Evolutionary conservation across 1,284 basidiomycete genomes (phyloP).

Genomic region (Athelia sp.): DNA sequence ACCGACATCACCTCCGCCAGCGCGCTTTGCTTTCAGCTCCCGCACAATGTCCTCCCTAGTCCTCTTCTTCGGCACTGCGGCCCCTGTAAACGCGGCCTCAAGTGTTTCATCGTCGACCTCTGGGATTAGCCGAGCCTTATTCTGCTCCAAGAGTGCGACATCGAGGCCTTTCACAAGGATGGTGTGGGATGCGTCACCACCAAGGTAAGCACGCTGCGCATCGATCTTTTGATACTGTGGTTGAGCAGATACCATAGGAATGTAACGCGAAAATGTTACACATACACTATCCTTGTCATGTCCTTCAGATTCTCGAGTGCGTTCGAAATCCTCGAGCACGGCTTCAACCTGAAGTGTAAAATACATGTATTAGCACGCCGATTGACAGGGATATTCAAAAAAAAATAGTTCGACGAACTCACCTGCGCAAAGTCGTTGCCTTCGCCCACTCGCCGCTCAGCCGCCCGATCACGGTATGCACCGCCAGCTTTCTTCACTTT

Average conservation of each 20-base stretch:
- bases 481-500: slow-evolving; percentile 61
- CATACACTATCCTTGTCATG: slow-evolving; percentile 57
- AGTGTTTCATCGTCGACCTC: slow-evolving; percentile 64
- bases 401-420: slow-evolving; percentile 10
- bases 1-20: slow-evolving; percentile 20
- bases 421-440: slow-evolving; percentile 70
- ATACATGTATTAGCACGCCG: not conserved
- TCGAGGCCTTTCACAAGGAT: slow-evolving; percentile 91
- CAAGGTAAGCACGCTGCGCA: slow-evolving; percentile 74
- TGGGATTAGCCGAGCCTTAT: slow-evolving; percentile 59
- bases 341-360: slow-evolving; percentile 59
- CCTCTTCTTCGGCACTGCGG: slow-evolving; percentile 48
- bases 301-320: slow-evolving; percentile 39
- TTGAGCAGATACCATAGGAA: not conserved
- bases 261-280: too few relatives aligned
- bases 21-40: slow-evolving; percentile 65
- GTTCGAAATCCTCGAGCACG: slow-evolving; percentile 76
- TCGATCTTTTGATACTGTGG: slow-evolving; percentile 49
- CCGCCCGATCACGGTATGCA: slow-evolving; percentile 66
- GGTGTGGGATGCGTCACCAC: slow-evolving; percentile 84
- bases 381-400: slow-evolving; percentile 1
- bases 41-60: slow-evolving; percentile 69
- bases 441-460: slow-evolving; percentile 57
- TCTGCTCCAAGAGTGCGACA: slow-evolving; percentile 78
- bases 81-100: slow-evolving; percentile 63